Evolutionary conservation across 306 rosid genomes (phyloP), one percentile per base, ranked within the genome.

Genomic region (Sophora flavescens): DNA sequence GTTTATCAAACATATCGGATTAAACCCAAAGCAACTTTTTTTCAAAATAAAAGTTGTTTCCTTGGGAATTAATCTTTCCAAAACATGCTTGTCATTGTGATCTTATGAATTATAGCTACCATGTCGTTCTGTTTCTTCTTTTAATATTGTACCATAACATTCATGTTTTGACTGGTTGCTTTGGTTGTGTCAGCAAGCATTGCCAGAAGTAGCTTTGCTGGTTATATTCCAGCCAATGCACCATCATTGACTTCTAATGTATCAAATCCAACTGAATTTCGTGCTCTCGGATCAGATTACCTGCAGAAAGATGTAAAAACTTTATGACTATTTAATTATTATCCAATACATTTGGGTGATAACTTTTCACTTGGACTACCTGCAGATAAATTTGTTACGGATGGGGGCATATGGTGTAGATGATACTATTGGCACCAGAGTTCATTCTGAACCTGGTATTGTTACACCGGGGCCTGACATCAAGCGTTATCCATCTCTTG

Each of bases 171-270:
- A 72, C 10, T 15, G 57, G 50, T 79, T 63, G 50, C 45, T 33
- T 44, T 84, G 44, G 52, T 83, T 77, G 70, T 77, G 70, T 9
- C 83, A 82, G 96, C 81, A 39, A 77, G 76, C 75, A 80, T 79
- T 70, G 63, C 82, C 0, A 85, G 86, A 80, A 56, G 81, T 66
- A 72, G 68, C 64, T 84, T 84, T 79, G 70, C 93, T 26, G 88
- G 85, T 36, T 84, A 83, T 73, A 45, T 85, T 51, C 82, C 91
- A 44, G 70, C 93, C 2, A 91, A 84, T 52, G 71, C 85, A 35
- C 84, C 86, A 35, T 42, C 84, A 6, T 26, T 82, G 80, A 69
- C 75, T 8, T 82, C 89, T 62, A 80, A 45, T 47, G 64, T n/a
- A 51, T 54, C 77, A 15, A 76, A 76, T 47, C 66, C 82, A 0